A percentile compares a stretch with the other conserved stretches of the same genome.
phyloP scores from a whole-genome alignment of 2,329 filamentous ascomycete species.

The Claviceps citrina region DNA sequence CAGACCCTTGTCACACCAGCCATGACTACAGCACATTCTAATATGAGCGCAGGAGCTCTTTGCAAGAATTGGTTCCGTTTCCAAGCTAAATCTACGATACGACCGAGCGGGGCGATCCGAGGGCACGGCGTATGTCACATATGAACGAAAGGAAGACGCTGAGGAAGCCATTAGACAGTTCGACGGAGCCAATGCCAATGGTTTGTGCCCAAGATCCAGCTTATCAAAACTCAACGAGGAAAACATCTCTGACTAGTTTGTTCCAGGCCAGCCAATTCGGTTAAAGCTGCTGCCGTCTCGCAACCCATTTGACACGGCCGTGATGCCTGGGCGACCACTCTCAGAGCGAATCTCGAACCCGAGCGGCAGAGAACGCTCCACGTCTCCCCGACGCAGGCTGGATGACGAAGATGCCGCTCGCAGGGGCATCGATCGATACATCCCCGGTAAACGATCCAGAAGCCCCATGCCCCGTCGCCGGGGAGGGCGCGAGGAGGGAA shows the following conservation, averaged over 20 bases:
- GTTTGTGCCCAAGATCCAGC: conserved; percentile 21
- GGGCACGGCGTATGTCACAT: conserved; percentile 72
- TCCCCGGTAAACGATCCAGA: conserved; percentile 46
- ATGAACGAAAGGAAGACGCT: conserved; percentile 56
- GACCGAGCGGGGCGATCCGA: conserved; percentile 81
- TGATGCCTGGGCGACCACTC: conserved; percentile 40
- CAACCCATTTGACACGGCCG: conserved; percentile 41
- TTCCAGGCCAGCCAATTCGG: conserved; percentile 60
- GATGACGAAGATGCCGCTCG: conserved; percentile 44
- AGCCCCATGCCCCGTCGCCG: conserved; percentile 43
- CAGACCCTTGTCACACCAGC: not conserved
- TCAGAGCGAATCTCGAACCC: conserved; percentile 45
- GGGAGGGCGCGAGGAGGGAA: conserved; percentile 34
- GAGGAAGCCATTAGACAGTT: conserved; percentile 61
- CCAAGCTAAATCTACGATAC: conserved; percentile 57
- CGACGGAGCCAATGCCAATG: conserved; percentile 80
- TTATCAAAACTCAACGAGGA: not conserved
- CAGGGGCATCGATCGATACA: conserved; percentile 63
- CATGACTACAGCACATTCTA: conserved; percentile 9
- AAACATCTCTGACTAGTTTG: not conserved
- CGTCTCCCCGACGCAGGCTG: conserved; percentile 32
- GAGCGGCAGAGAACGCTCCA: conserved; percentile 45
- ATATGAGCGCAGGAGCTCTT: conserved; percentile 54
- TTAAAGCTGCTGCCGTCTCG: conserved; percentile 48
- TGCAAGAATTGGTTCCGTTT: conserved; percentile 56